A percentile compares a stretch with the other conserved stretches of the same genome.
phyloP scores from a whole-genome alignment of 805 yeast species.

The Saccharomycopsis fodiens region DNA sequence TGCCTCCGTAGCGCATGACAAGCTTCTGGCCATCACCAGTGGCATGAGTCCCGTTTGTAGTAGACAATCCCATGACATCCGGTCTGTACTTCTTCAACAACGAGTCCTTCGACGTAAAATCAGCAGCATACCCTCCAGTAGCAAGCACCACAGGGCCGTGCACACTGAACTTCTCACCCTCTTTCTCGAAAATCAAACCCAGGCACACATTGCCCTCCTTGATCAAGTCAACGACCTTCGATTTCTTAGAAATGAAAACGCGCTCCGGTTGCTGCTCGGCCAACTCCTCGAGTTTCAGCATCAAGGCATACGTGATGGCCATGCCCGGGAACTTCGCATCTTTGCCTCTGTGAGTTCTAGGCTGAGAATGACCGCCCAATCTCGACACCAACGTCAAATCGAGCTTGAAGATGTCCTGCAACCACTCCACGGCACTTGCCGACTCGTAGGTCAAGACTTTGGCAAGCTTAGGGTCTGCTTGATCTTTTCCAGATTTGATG shows the following conservation, averaged over 20 bases:
- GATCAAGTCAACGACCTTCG: slow-evolving; percentile 37
- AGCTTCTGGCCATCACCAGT: slow-evolving; percentile 59
- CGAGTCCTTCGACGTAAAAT: slow-evolving; percentile 40
- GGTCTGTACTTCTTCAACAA: slow-evolving; percentile 50
- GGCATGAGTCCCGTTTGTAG: slow-evolving; percentile 55
- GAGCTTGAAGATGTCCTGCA: slow-evolving; percentile 52
- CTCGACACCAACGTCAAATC: slow-evolving; percentile 65
- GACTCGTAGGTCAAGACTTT: slow-evolving; percentile 53
- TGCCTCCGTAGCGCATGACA: slow-evolving; percentile 42
- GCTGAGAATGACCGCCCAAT: slow-evolving; percentile 74
- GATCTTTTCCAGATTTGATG: slow-evolving; percentile 51
- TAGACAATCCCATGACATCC: slow-evolving; percentile 46
- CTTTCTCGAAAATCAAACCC: slow-evolving; percentile 18
- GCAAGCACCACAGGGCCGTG: slow-evolving; percentile 54
- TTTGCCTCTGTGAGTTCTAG: slow-evolving; percentile 76
- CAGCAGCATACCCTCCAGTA: slow-evolving; percentile 65
- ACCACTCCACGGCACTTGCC: slow-evolving; percentile 65
- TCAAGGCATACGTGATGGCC: slow-evolving; percentile 50
- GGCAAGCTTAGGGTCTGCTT: slow-evolving; percentile 54
- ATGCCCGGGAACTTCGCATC: slow-evolving; percentile 59
- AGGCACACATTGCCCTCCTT: slow-evolving; percentile 24
- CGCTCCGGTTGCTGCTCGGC: slow-evolving; percentile 38
- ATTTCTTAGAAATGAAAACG: slow-evolving; percentile 32
- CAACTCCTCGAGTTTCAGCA: slow-evolving; percentile 41
- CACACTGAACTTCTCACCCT: slow-evolving; percentile 17